Conservation (phyloP, 106 monocot genomes). For the Agapanthus africanus region DNA sequence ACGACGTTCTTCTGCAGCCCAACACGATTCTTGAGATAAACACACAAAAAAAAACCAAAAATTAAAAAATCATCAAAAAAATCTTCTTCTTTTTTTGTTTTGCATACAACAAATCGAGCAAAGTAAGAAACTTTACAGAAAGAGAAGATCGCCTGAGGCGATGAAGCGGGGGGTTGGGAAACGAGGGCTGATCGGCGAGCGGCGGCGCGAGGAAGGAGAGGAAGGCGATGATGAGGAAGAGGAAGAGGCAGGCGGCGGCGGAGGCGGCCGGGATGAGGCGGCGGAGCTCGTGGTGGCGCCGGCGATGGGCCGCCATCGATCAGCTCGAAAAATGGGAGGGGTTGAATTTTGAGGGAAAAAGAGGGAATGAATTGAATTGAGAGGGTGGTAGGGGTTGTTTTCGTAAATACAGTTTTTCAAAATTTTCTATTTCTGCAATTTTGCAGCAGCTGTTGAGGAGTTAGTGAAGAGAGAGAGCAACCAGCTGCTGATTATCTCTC, state of each 20-base stretch:
- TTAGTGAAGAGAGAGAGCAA: not conserved
- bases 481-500: not conserved
- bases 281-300: constrained; percentile 22
- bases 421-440: not conserved
- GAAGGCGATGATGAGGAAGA: constrained; percentile 35
- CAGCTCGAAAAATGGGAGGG: not conserved
- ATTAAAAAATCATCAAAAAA: not conserved
- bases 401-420: not conserved
- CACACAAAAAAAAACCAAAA: not conserved
- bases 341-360: not conserved
- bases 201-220: constrained; percentile 46
- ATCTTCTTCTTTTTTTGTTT: too few relatives aligned
- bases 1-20: constrained; percentile 8
- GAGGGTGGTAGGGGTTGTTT: not conserved
- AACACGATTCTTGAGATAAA: constrained; percentile 10
- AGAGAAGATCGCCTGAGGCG: constrained; percentile 1
- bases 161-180: constrained; percentile 15
- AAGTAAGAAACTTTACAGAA: constrained; percentile 30
- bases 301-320: constrained; percentile 42
- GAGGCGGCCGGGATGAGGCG: constrained; percentile 12
- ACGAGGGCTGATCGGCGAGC: constrained; percentile 18
- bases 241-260: constrained; percentile 20
- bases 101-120: not conserved
- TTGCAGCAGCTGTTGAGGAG: constrained; percentile 1
- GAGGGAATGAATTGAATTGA: not conserved